These are phyloP conservation scores for Rosa persica DNA, from an alignment of 306 rosid species.

Conservation along the genomic window DNA sequence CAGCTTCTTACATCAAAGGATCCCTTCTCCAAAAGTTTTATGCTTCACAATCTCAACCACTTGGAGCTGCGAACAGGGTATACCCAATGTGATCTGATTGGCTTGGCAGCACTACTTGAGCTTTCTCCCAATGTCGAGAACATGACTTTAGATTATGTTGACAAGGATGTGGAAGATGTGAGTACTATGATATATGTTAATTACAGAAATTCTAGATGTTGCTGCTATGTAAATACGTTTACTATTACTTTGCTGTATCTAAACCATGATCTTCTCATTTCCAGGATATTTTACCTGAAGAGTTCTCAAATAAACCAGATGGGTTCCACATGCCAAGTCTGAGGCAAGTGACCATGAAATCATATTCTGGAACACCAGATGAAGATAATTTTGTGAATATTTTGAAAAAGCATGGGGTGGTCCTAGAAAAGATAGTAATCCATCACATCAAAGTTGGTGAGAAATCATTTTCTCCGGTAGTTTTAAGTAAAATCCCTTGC, in stretches of 20 bases:
- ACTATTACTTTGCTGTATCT: not conserved
- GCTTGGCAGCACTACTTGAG: constrained; percentile 23
- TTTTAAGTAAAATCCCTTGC: not conserved
- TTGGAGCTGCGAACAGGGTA: constrained; percentile 9
- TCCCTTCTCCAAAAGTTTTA: not conserved
- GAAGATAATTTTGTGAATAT: not conserved
- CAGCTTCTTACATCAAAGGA: constrained; percentile 16
- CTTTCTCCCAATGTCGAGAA: constrained; percentile 7
- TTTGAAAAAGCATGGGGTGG: not conserved
- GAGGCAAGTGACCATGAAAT: constrained; percentile 12
- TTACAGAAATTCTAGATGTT: not conserved
- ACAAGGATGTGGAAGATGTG: constrained; percentile 1
- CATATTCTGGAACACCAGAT: constrained; percentile 6
- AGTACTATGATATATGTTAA: not conserved
- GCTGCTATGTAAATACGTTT: not conserved
- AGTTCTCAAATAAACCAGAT: not conserved
- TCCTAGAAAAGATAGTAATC: constrained; percentile 16
- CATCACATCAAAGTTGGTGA: not conserved
- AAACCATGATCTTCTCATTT: not conserved
- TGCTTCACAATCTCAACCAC: constrained; percentile 5
- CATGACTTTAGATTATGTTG: not conserved
- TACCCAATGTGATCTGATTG: constrained; percentile 14
- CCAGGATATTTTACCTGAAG: constrained; percentile 1
- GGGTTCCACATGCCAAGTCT: constrained; percentile 18
- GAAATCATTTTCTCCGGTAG: not conserved